A percentile compares a stretch with the other conserved stretches of the same genome.
Conservation (phyloP, 2,329 filamentous ascomycete species). For the Pseudogymnoascus sp. region DNA sequence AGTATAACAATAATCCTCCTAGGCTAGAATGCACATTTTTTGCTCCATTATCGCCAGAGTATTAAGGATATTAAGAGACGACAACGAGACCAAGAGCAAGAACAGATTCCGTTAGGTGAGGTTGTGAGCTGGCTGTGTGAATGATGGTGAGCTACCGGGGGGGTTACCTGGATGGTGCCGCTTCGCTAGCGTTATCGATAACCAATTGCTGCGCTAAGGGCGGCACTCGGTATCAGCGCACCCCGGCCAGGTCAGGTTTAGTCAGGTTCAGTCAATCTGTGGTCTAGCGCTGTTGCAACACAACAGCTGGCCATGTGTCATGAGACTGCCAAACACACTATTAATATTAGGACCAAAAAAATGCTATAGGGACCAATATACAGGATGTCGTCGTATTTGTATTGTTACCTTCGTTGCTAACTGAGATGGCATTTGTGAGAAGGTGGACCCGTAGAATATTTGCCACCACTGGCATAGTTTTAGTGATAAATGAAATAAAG, state of each 20-base stretch:
- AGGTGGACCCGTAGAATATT: too few relatives aligned
- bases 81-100: not conserved
- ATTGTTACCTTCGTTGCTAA: too few relatives aligned
- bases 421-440: too few relatives aligned
- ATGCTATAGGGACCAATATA: not conserved
- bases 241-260: not conserved
- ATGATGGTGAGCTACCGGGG: conserved; percentile 4
- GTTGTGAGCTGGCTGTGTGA: not conserved
- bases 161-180: conserved; percentile 5
- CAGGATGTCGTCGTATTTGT: not conserved
- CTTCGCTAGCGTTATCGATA: conserved; percentile 8
- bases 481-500: too few relatives aligned
- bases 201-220: conserved; percentile 1
- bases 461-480: too few relatives aligned
- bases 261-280: not conserved
- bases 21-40: not conserved
- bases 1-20: not conserved
- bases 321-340: not conserved
- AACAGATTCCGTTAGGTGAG: conserved; percentile 2
- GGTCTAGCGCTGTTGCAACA: not conserved
- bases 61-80: conserved; percentile 1
- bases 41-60: not conserved
- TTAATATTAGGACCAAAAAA: not conserved
- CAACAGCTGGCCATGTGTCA: not conserved
- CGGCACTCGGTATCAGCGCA: conserved; percentile 5